phyloP scores from a whole-genome alignment of 495 filamentous ascomycete species.

The Tuber brumale region DNA sequence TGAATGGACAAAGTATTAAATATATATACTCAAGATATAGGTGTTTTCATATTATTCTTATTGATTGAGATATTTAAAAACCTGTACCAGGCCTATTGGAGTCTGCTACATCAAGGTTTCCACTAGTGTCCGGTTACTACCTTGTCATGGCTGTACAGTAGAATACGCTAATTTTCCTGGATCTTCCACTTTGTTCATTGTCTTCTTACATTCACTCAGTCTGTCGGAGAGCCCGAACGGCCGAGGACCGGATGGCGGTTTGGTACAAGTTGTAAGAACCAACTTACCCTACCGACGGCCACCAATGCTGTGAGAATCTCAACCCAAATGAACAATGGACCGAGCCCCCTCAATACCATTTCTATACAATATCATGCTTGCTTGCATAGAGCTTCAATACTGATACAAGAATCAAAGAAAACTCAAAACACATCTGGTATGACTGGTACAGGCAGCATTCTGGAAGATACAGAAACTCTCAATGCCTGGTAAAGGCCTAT shows the following conservation, averaged over 20 bases:
- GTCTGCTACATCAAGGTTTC: too few species aligned
- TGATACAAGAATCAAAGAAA: background rate
- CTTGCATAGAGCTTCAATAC: background rate
- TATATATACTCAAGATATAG: too few species aligned
- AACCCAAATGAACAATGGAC: background rate
- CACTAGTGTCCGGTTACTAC: too few species aligned
- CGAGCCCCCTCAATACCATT: background rate
- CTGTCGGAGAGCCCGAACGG: background rate
- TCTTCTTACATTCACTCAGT: background rate
- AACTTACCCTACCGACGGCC: background rate
- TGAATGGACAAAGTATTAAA: too few species aligned
- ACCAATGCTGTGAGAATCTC: background rate
- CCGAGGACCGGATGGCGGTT: background rate
- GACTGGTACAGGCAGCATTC: too few species aligned
- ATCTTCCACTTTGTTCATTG: background rate
- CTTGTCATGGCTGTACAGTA: too few species aligned
- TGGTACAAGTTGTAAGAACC: background rate
- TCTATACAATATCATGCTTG: background rate
- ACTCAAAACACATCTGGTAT: background rate
- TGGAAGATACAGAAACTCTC: too few species aligned
- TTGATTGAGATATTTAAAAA: too few species aligned
- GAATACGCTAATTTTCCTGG: background rate
- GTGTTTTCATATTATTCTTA: too few species aligned
- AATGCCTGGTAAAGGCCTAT: too few species aligned
- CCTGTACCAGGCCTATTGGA: too few species aligned